phyloP scores from a whole-genome alignment of 2,329 filamentous ascomycete species.

The Talaromyces amestolkiae region DNA sequence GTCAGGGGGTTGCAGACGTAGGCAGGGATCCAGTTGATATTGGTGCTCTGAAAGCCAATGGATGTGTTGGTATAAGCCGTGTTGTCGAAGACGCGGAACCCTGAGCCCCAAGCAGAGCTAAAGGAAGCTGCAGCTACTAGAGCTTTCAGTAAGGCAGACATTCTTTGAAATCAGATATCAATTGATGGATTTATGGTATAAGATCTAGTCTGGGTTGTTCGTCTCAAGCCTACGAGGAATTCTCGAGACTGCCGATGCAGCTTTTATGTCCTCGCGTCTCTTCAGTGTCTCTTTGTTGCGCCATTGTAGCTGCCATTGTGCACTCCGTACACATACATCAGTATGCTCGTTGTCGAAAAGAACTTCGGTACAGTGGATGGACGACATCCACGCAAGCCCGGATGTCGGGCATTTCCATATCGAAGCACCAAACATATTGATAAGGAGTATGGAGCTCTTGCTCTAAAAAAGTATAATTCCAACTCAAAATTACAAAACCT shows the following conservation, averaged over 20 bases:
- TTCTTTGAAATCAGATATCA: neutral
- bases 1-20: conserved; percentile 8
- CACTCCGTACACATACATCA: neutral
- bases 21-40: conserved; percentile 11
- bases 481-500: neutral
- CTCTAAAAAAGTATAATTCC: neutral
- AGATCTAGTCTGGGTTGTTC: neutral
- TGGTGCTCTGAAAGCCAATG: conserved; percentile 8
- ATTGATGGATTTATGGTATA: neutral
- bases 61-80: conserved; percentile 8
- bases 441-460: neutral
- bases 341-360: neutral
- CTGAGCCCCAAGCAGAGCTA: neutral
- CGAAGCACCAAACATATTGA: neutral
- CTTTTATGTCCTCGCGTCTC: neutral
- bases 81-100: conserved; percentile 3
- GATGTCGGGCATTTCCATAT: neutral
- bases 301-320: neutral
- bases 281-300: neutral
- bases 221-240: neutral
- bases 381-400: neutral
- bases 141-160: neutral
- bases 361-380: neutral
- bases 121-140: neutral
- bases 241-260: neutral